Evolutionary conservation across 352 stramenopile genomes (phyloP), one percentile per base, ranked within the genome.

Genomic region (Phytophthora quininea): DNA sequence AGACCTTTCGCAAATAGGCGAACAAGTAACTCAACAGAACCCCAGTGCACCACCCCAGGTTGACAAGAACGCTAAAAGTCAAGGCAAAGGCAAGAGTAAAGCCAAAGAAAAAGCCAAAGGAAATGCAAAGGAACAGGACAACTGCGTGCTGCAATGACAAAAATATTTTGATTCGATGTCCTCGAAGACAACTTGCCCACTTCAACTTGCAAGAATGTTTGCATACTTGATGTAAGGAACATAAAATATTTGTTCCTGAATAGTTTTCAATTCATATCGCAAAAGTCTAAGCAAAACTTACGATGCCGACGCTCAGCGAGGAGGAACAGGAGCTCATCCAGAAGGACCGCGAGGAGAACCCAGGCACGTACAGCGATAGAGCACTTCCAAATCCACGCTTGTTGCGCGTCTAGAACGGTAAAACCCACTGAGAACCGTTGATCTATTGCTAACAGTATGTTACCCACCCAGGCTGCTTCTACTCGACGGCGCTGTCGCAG

Each of bases 401-500:
- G 19, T 24, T 24, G 19, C 19, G 19, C 0, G 19, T 24, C 19
- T 24, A 24, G 19, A 24, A 24, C 19, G 38, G 6, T 9, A 58
- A 38, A 27, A 50, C n/a, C 14, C 46, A 52, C n/a, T 30, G 12
- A 52, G 14, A 30, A 52, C 14, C 31, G 46, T 4, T 31, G 45
- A 10, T 10, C 46, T 52, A 31, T 33, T 19, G 19, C 19, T 24
- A 24, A 24, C 19, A 24, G 19, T 24, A 30, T 50, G 19, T 14
- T 52, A 19, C 46, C 5, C 24, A 45, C 19, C 12, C 43, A 88
- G 82, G 79, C 42, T 95, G 87, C 64, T 92, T 91, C 64, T 92
- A 95, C 67, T 92, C 85, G 38, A 93, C 87, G 56, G 76, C 84
- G 27, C 54, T 95, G 43, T 93, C 85, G 27, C 81, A 91, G 61